These are phyloP conservation scores for Globisporangium sylvaticum DNA, from an alignment of 352 stramenopile species.

Conservation along the genomic window DNA sequence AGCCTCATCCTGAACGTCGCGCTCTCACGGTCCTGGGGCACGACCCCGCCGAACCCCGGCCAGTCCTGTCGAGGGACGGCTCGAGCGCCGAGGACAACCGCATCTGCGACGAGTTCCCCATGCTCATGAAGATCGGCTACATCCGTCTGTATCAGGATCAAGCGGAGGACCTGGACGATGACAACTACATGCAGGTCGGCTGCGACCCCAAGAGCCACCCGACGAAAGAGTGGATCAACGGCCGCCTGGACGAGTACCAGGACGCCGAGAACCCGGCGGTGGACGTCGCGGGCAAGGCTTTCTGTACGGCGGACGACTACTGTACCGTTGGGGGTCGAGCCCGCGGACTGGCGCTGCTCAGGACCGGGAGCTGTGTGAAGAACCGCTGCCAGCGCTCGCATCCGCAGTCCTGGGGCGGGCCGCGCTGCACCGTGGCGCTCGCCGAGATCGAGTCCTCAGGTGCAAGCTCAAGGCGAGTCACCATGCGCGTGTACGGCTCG, in stretches of 20 bases:
- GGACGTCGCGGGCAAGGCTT: slow-evolving; percentile 41
- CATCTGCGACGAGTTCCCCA: slow-evolving; percentile 68
- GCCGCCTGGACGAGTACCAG: slow-evolving; percentile 54
- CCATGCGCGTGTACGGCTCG: slow-evolving; percentile 33
- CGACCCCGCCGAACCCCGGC: slow-evolving; percentile 45
- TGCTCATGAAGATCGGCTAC: slow-evolving; percentile 79
- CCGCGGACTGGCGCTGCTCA: slow-evolving; percentile 12
- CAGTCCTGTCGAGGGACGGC: slow-evolving; percentile 51
- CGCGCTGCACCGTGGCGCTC: slow-evolving; percentile 39
- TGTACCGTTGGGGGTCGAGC: slow-evolving; percentile 38
- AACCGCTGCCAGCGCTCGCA: slow-evolving; percentile 46
- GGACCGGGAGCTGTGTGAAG: slow-evolving; percentile 53
- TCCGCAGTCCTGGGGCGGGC: slow-evolving; percentile 45
- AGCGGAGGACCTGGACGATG: slow-evolving; percentile 25
- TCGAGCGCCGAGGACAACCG: slow-evolving; percentile 26
- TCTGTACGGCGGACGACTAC: slow-evolving; percentile 49
- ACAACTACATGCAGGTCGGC: slow-evolving; percentile 50
- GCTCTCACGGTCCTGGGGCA: slow-evolving; percentile 86
- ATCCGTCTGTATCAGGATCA: slow-evolving; percentile 63
- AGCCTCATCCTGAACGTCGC: slow-evolving; percentile 94
- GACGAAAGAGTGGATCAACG: slow-evolving; percentile 62
- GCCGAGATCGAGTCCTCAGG: slow-evolving; percentile 26
- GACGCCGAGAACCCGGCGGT: slow-evolving; percentile 40
- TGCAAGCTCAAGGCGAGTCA: slow-evolving; percentile 16
- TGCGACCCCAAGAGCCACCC: slow-evolving; percentile 58